phyloP scores from a whole-genome alignment of 2,329 filamentous ascomycete genomes.

The Thielaviopsis ethacetica region DNA sequence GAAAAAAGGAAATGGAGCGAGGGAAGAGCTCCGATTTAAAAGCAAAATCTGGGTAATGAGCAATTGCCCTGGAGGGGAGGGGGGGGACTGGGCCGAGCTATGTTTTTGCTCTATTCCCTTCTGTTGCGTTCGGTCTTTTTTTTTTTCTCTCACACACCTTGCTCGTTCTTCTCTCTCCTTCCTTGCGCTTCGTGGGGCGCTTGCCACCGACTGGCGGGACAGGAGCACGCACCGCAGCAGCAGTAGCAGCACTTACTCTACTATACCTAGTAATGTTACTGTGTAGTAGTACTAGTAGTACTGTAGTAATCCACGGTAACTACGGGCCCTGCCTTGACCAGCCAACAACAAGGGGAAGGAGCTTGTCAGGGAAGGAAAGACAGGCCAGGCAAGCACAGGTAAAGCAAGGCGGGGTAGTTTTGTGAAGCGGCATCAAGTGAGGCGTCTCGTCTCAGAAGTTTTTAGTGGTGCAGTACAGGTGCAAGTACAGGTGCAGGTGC shows the following conservation, averaged over 20 bases:
- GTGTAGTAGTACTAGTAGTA: no score
- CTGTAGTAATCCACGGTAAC: no score
- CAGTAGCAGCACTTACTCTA: no score
- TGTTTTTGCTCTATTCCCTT: neutral
- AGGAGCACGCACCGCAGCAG: no score
- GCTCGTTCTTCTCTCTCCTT: neutral
- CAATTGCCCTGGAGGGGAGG: neutral
- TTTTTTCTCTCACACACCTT: neutral
- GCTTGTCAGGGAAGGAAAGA: neutral
- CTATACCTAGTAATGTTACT: no score
- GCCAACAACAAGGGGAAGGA: neutral
- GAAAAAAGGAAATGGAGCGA: neutral
- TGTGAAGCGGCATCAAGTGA: neutral
- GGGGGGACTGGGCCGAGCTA: neutral
- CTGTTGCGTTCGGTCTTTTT: neutral
- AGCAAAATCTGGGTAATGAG: neutral
- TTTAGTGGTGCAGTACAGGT: neutral
- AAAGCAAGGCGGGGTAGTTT: neutral
- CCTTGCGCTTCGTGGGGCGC: neutral
- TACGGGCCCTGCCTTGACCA: neutral
- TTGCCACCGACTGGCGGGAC: neutral
- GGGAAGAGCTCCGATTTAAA: constrained; percentile 3
- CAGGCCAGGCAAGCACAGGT: no score
- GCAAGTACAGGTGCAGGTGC: no score
- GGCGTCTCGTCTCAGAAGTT: neutral